Evolutionary conservation across 1,139 yeast genomes (phyloP).

Genomic region (Kodamaea sp.): DNA sequence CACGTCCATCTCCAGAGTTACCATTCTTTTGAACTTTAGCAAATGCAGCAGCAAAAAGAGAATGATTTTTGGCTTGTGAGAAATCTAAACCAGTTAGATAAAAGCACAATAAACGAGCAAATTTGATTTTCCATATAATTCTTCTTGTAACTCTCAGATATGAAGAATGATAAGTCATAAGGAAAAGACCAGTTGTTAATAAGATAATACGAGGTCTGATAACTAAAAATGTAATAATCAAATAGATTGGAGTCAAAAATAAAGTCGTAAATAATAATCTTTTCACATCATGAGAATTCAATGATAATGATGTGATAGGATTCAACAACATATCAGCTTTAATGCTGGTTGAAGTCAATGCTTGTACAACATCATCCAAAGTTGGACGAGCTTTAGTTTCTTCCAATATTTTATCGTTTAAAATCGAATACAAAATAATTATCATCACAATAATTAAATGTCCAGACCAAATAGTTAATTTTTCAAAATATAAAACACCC

Average conservation of each 20-base stretch:
- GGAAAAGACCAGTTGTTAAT: slow-evolving; percentile 55
- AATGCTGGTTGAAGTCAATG: slow-evolving; percentile 69
- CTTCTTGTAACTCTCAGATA: slow-evolving; percentile 79
- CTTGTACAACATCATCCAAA: slow-evolving; percentile 82
- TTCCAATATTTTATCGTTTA: slow-evolving; percentile 47
- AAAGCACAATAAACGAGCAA: slow-evolving; percentile 66
- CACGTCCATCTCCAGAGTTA: slow-evolving; percentile 19
- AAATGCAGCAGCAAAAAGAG: slow-evolving; percentile 53
- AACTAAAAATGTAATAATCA: slow-evolving; percentile 62
- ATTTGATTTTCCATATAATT: slow-evolving; percentile 76
- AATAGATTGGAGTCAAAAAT: slow-evolving; percentile 79
- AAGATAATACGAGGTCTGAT: slow-evolving; percentile 70
- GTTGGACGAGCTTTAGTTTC: slow-evolving; percentile 72
- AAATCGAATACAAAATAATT: slow-evolving; percentile 61
- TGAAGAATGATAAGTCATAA: slow-evolving; percentile 81
- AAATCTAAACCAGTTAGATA: slow-evolving; percentile 87
- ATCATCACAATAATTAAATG: slow-evolving; percentile 70
- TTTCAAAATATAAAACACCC: slow-evolving; percentile 69
- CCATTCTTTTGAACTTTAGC: slow-evolving; percentile 57
- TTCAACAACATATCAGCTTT: slow-evolving; percentile 73
- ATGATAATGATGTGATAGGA: slow-evolving; percentile 68
- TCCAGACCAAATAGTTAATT: slow-evolving; percentile 71
- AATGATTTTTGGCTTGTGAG: slow-evolving; percentile 49
- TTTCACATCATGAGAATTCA: slow-evolving; percentile 75
- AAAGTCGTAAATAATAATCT: slow-evolving; percentile 79